phyloP scores from a whole-genome alignment of 2,329 filamentous ascomycete genomes.

The Alternaria novae-zelandiae region DNA sequence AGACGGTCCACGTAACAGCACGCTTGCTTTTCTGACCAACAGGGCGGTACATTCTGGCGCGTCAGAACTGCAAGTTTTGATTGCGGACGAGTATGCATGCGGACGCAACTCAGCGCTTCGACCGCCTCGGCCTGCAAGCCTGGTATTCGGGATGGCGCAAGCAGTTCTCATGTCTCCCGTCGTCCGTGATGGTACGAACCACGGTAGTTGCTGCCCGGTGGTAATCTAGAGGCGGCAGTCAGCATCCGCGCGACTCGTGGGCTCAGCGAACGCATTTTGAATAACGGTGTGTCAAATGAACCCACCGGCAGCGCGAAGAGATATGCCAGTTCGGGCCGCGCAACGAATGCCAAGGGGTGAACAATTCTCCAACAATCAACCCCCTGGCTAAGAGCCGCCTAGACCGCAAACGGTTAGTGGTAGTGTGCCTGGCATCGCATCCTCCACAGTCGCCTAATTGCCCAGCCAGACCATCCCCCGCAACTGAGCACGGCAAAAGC shows the following conservation, averaged over 20 bases:
- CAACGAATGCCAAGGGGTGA: slow-evolving; percentile 1
- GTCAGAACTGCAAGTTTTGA: slow-evolving; percentile 10
- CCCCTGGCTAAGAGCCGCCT: slow-evolving; percentile 1
- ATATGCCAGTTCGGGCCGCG: slow-evolving; percentile 6
- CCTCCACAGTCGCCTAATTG: slow-evolving; percentile 28
- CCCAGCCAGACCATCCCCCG: slow-evolving; percentile 17
- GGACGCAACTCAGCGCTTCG: neutral
- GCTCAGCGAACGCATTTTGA: neutral
- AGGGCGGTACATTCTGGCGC: neutral
- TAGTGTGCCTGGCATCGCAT: slow-evolving; percentile 17
- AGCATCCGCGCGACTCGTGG: neutral
- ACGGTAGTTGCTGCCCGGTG: neutral
- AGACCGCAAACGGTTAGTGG: slow-evolving; percentile 4
- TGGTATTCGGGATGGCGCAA: slow-evolving; percentile 15
- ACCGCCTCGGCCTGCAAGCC: neutral
- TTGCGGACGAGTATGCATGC: slow-evolving; percentile 8
- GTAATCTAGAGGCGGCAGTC: neutral
- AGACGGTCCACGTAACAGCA: neutral
- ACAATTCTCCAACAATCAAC: slow-evolving; percentile 12
- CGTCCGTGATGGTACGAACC: neutral
- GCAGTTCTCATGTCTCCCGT: slow-evolving; percentile 2
- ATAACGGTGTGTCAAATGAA: neutral
- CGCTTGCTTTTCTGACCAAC: neutral
- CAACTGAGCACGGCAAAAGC: slow-evolving; percentile 15
- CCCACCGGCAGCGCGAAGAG: neutral